Base-by-base conservation (phyloP, 2,329 filamentous ascomycete genomes). In the Paecilomyces sp. region DNA sequence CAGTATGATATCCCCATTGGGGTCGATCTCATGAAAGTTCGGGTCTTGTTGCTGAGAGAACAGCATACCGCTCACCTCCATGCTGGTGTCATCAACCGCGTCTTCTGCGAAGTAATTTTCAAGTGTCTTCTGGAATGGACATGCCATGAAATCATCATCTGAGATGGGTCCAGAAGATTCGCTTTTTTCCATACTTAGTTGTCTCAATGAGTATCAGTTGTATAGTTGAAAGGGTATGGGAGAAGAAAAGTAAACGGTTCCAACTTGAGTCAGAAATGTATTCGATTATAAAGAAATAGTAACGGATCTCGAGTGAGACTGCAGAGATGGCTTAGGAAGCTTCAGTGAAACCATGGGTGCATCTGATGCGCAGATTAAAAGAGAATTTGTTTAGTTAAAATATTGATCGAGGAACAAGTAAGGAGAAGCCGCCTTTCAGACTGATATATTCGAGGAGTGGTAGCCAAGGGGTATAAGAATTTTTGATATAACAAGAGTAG, bases 271-370 rank as follows among this genome's bases (percentile, higher is more conserved):
- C 6, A 1, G 5, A 18, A 47, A 47, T 15, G n/a, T 15, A 22
- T n/a, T 47, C 3, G 5, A 4, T 18, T 7, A 2, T n/a, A 41
- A 41, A n/a, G 36, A 15, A n/a, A 3, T n/a, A n/a, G 15, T n/a
- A n/a, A 41, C 36, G 13, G 6, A 90, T 88, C 75, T 33, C 31
- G 6, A 12, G 31, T 12, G 31, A 33, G 3, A 3, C 31, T 9
- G 9, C 9, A 33, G 31, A 33, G 31, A 33, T 33, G 11, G 8
- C 11, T 8, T 8, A 8, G 31, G 8, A 33, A 33, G 31, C 8
- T 0, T 12, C 31, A 33, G 31, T 33, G 31, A 12, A 8, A 33
- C 9, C 31, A 33, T 12, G 8, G 6, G 31, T 33, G 31, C 31
- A 33, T 33, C 31, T 33, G 31, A 11, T 12, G 8, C 9, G 6